phyloP scores from a whole-genome alignment of 305 asterid species.

The Fraxinus paxiana region DNA sequence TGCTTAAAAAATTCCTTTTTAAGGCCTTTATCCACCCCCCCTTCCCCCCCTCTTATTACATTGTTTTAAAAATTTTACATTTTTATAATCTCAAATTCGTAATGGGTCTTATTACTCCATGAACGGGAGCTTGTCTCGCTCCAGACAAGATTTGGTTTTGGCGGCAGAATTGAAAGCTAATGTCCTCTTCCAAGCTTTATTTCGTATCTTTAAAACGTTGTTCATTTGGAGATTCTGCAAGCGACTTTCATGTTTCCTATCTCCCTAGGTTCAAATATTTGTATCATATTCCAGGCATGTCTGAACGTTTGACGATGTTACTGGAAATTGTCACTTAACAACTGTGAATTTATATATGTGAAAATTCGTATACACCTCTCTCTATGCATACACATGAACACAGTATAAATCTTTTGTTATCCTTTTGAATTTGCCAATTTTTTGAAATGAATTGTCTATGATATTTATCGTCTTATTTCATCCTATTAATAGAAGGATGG shows the following conservation, averaged over 20 bases:
- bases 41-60: neutral
- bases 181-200: neutral
- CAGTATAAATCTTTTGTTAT: neutral
- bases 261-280: neutral
- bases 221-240: neutral
- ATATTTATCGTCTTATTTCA: neutral
- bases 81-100: neutral
- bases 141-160: neutral
- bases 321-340: neutral
- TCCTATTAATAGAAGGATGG: slow-evolving; percentile 58
- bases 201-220: neutral
- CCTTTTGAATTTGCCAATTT: neutral
- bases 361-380: neutral
- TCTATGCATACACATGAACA: neutral
- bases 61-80: neutral
- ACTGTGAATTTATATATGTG: neutral
- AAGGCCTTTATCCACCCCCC: neutral
- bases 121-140: neutral
- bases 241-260: neutral
- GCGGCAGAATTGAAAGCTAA: neutral
- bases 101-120: neutral
- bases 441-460: neutral
- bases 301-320: neutral
- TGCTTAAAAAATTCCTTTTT: neutral
- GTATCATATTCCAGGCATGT: neutral